Evolutionary conservation across 306 rosid species (phyloP), one percentile per base, ranked within the genome.

Genomic region (Malus orientalis): DNA sequence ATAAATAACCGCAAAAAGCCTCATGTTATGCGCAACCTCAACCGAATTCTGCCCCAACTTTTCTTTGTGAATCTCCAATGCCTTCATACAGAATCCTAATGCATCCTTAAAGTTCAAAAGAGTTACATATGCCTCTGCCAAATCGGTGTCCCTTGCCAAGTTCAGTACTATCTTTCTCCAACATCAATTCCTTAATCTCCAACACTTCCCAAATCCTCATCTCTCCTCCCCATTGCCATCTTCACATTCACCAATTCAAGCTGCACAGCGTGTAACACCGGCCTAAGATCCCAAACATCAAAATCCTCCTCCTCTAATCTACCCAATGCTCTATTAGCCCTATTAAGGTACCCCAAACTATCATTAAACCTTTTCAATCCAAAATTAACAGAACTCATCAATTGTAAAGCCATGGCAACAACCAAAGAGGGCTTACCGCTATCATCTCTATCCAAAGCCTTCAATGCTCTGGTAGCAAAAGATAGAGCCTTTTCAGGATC

Each of bases 181-280:
- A 85, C 78, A 88, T 91, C 76, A 68, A 80, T 83, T 91, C 95
- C 82, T 91, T 91, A 76, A 94, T 94, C 77, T 89, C 94, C 74
- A 94, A 87, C 97, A 94, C 89, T 81, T 89, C 76, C 91, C 54
- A 94, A 84, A 15, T 96, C 98, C 88, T 94, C 97, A 76, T 91
- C 98, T 79, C 98, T 91, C 87, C 96, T 86, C 65, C 98, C 97
- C 96, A 90, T 84, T 27, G 93, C 98, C 0, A 79, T 94, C 87
- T 91, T 91, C 54, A 86, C 98, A 85, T 94, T 89, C 0, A 94
- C 93, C 85, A 89, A 55, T 77, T 87, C 96, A 45, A 94, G 86
- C 61, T 87, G 98, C 73, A 94, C 98, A 8, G 97, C 96, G 23
- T 91, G 98, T 81, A 89, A 87, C 79, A 90, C 96, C 5, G 95